These are phyloP conservation scores for Dendrobium nobile DNA, from an alignment of 106 monocot genomes.

Conservation along the genomic window DNA sequence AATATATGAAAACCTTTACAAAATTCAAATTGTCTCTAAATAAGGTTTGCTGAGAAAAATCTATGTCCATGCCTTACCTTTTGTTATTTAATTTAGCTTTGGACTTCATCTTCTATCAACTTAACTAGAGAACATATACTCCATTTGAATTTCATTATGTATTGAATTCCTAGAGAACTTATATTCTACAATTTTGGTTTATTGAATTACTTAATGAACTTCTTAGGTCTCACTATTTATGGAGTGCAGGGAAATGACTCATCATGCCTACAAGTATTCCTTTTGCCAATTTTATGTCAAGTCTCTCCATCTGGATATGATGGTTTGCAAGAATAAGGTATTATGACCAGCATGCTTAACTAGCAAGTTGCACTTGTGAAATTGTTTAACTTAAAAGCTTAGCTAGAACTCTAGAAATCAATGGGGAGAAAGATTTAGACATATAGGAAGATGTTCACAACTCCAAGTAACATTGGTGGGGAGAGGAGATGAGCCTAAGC, in stretches of 20 bases:
- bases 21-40: slow-evolving; percentile 74
- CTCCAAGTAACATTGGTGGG: too few species aligned
- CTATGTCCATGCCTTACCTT: background rate
- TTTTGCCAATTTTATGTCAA: slow-evolving; percentile 56
- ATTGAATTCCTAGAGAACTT: background rate
- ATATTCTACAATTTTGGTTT: background rate
- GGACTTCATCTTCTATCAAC: too few species aligned
- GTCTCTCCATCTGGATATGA: slow-evolving; percentile 74
- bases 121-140: too few species aligned
- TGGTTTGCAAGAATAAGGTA: slow-evolving; percentile 90
- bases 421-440: too few species aligned
- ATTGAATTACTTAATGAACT: background rate
- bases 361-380: too few species aligned
- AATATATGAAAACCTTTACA: slow-evolving; percentile 47
- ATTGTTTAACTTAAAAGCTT: too few species aligned
- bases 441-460: too few species aligned
- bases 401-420: too few species aligned
- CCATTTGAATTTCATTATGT: too few species aligned
- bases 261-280: slow-evolving; percentile 88
- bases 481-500: too few species aligned
- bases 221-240: background rate
- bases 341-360: background rate
- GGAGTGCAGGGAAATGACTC: too few species aligned
- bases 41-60: slow-evolving; percentile 42
- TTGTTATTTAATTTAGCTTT: background rate